Evolutionary conservation across 768 basidiomycete genomes (phyloP), one percentile per base, ranked within the genome.

Genomic region (Podaxis sp.): DNA sequence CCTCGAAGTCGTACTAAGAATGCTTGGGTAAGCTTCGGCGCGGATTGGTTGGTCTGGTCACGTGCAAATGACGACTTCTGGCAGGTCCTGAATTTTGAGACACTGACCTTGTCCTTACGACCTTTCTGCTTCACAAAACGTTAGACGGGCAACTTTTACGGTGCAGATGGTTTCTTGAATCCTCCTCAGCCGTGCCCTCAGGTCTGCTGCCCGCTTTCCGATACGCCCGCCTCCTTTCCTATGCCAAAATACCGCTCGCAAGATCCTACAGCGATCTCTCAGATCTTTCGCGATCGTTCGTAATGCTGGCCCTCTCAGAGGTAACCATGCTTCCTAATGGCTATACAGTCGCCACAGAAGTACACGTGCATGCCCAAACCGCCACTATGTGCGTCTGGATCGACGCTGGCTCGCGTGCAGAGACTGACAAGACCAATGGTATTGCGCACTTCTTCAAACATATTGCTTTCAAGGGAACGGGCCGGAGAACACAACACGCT

Each of bases 371-470:
- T 74, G 90, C 94, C 3, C 91, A 96, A 77, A 99, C 97, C 0
- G 95, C 96, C 6, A 99, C 96, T n/a, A 95, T 98, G 38, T 96
- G 97, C 65, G 90, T 99, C 64, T 99, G 95, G 95, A 96, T 99
- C 70, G 96, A 99, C 74, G 96, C 97, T 62, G 97, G 97, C 66
- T 95, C 93, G 66, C 87, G 97, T 60, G 96, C 95, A 63, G 97
- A 99, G 84, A 96, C 91, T 51, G 90, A 94, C 79, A 86, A 87
- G 77, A 96, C 93, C 41, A 96, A 90, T 69, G 97, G 97, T 56
- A 95, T 95, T 8, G 97, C 97, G 50, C 97, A 99, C 80, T 99
- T 99, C 84, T 86, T 99, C 64, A 97, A 99, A 76, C 94, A 96
- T 72, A 95, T 96, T 94, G 95, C 95, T 41, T 96, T 96, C 85